Percentiles rank a stretch among this genome's conserved stretches.
These are phyloP conservation scores for Fusarium mundagurra DNA, from an alignment of 2,329 filamentous ascomycete genomes.

Conservation along the genomic window DNA sequence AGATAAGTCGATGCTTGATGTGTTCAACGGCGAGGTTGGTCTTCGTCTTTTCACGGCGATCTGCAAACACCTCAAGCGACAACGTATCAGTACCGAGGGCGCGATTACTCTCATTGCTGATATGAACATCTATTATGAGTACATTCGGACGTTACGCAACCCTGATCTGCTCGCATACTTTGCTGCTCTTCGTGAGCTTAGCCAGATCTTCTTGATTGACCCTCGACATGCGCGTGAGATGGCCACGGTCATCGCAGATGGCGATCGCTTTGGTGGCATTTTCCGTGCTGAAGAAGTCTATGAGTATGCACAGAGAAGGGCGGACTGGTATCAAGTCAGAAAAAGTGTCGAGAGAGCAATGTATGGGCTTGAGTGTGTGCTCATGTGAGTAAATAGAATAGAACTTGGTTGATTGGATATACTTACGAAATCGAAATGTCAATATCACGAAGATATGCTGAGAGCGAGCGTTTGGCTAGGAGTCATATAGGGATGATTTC, in stretches of 20 bases:
- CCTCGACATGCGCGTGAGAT: constrained; percentile 88
- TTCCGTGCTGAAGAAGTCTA: constrained; percentile 97
- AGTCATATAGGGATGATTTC: constrained; percentile 5
- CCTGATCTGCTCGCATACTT: constrained; percentile 89
- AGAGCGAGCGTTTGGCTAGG: constrained; percentile 20
- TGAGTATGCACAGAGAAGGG: constrained; percentile 92
- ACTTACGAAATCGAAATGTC: constrained; percentile 12
- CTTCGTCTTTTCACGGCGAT: constrained; percentile 89
- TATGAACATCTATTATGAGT: constrained; percentile 92
- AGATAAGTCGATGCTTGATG: constrained; percentile 97
- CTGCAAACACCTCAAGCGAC: constrained; percentile 97
- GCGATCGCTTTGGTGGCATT: constrained; percentile 87
- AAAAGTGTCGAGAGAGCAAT: constrained; percentile 92
- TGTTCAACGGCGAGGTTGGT: constrained; percentile 98
- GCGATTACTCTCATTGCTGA: constrained; percentile 94
- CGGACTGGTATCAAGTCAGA: constrained; percentile 94
- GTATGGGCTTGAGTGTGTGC: constrained; percentile 89
- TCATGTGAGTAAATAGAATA: constrained; percentile 71
- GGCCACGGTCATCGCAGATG: constrained; percentile 93
- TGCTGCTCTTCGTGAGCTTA: constrained; percentile 87
- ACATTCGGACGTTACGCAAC: constrained; percentile 84
- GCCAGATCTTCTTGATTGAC: constrained; percentile 95
- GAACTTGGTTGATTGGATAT: neutral
- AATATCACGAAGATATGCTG: constrained; percentile 25
- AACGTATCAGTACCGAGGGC: constrained; percentile 89